These are phyloP conservation scores for Coemansia sp. DNA, from an alignment of 192 early-diverging fungal genomes.

Conservation along the genomic window DNA sequence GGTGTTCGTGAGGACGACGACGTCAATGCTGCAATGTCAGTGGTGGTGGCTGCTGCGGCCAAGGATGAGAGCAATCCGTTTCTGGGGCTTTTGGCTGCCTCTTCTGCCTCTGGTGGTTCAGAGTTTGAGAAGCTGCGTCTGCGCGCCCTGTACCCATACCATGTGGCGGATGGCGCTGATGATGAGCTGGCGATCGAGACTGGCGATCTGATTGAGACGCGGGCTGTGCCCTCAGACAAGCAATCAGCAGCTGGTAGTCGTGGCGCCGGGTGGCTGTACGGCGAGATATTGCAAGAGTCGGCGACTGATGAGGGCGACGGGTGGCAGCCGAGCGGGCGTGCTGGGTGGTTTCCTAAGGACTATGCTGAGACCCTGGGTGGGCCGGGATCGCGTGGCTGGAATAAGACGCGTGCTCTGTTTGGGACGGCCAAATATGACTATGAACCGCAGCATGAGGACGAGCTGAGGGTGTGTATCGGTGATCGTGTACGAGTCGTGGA, in stretches of 20 bases:
- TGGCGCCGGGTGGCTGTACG: slow-evolving; percentile 44
- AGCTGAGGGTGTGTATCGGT: slow-evolving; percentile 24
- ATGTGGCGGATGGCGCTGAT: neutral
- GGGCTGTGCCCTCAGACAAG: slow-evolving; percentile 1
- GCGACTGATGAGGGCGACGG: slow-evolving; percentile 24
- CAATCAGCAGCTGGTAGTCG: neutral
- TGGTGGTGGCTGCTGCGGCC: neutral
- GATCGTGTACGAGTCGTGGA: slow-evolving; percentile 41
- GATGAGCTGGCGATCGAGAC: slow-evolving; percentile 34
- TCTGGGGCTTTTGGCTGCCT: slow-evolving; percentile 16
- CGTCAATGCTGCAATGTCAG: neutral
- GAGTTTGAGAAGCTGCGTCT: slow-evolving; percentile 21
- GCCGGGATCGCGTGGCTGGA: slow-evolving; percentile 34
- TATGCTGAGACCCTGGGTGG: slow-evolving; percentile 37
- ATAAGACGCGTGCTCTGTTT: slow-evolving; percentile 34
- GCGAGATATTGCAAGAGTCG: slow-evolving; percentile 28
- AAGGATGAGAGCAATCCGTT: slow-evolving; percentile 44
- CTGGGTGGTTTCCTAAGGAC: slow-evolving; percentile 45
- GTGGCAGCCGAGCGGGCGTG: slow-evolving; percentile 25
- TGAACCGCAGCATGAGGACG: slow-evolving; percentile 44
- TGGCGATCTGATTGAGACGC: slow-evolving; percentile 38
- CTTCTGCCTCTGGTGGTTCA: neutral
- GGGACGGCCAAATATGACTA: slow-evolving; percentile 45
- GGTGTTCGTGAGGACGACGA: neutral
- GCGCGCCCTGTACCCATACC: slow-evolving; percentile 41